A percentile compares a stretch with the other conserved stretches of the same genome.
phyloP scores from a whole-genome alignment of 805 yeast genomes.

The Candida jianshihensis region DNA sequence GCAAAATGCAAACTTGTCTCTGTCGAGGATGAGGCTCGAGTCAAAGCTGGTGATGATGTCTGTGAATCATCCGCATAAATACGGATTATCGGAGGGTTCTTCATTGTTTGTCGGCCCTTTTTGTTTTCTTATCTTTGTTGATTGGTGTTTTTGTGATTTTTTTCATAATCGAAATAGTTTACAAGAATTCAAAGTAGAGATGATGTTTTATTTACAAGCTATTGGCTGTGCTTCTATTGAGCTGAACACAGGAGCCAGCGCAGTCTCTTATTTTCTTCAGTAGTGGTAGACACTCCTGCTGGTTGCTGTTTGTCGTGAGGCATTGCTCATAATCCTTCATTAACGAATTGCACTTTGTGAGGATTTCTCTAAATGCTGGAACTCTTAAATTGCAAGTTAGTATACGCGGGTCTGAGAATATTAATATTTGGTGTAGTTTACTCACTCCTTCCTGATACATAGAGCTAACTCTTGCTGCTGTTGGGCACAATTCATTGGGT shows the following conservation, averaged over 20 bases:
- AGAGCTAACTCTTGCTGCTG: conserved; percentile 51
- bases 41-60: too few relatives aligned
- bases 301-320: conserved; percentile 38
- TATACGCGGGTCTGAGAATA: too few relatives aligned
- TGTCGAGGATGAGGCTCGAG: too few relatives aligned
- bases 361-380: conserved; percentile 67
- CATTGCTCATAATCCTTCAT: conserved; percentile 64
- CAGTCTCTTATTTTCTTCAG: conserved; percentile 58
- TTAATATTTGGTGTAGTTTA: neutral
- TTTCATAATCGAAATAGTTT: too few relatives aligned
- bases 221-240: conserved; percentile 16
- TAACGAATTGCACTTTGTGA: conserved; percentile 49
- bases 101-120: too few relatives aligned
- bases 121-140: too few relatives aligned
- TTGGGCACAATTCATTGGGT: conserved; percentile 41
- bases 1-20: too few relatives aligned
- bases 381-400: conserved; percentile 30
- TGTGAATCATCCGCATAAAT: too few relatives aligned
- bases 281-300: conserved; percentile 44
- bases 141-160: neutral
- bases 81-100: too few relatives aligned
- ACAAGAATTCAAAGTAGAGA: too few relatives aligned
- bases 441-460: conserved; percentile 47
- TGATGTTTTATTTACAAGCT: conserved; percentile 1
- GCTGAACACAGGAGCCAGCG: conserved; percentile 36